Conservation (phyloP, 345 rosid species). For the Moringa oleifera region DNA sequence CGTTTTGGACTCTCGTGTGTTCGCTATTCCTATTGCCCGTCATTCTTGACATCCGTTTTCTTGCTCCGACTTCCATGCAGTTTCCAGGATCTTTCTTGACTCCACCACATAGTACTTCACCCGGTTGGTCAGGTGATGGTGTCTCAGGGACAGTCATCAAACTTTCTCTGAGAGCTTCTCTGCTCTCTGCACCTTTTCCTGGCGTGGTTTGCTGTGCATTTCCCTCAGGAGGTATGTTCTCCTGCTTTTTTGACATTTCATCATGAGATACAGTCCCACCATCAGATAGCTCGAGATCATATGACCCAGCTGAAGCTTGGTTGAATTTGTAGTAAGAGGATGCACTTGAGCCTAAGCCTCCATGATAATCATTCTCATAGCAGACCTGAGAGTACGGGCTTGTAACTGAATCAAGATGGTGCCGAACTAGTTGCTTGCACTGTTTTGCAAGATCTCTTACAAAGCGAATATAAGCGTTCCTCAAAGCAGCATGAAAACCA, state of each 20-base stretch:
- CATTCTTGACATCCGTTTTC: conserved; percentile 72
- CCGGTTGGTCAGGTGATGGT: conserved; percentile 94
- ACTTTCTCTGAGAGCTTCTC: conserved; percentile 57
- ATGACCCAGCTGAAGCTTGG: conserved; percentile 55
- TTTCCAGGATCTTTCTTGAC: conserved; percentile 72
- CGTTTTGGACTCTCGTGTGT: conserved; percentile 52
- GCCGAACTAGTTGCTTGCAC: conserved; percentile 83
- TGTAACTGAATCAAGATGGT: conserved; percentile 94
- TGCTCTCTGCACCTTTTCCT: conserved; percentile 53
- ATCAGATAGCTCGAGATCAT: conserved; percentile 72
- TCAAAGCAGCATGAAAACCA: conserved; percentile 84
- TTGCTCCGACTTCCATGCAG: conserved; percentile 61
- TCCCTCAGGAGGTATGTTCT: conserved; percentile 77
- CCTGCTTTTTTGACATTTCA: conserved; percentile 61
- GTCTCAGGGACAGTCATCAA: conserved; percentile 95
- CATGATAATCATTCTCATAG: conserved; percentile 64
- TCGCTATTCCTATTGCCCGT: conserved; percentile 50
- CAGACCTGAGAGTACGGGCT: conserved; percentile 93
- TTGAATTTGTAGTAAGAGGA: conserved; percentile 35
- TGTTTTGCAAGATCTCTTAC: conserved; percentile 75
- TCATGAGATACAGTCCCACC: conserved; percentile 30
- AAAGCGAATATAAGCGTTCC: conserved; percentile 68
- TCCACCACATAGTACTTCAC: conserved; percentile 45
- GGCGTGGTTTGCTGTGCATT: conserved; percentile 65
- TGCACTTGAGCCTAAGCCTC: conserved; percentile 46